Base-by-base conservation (phyloP, 768 basidiomycete genomes). In the Imleria badia region DNA sequence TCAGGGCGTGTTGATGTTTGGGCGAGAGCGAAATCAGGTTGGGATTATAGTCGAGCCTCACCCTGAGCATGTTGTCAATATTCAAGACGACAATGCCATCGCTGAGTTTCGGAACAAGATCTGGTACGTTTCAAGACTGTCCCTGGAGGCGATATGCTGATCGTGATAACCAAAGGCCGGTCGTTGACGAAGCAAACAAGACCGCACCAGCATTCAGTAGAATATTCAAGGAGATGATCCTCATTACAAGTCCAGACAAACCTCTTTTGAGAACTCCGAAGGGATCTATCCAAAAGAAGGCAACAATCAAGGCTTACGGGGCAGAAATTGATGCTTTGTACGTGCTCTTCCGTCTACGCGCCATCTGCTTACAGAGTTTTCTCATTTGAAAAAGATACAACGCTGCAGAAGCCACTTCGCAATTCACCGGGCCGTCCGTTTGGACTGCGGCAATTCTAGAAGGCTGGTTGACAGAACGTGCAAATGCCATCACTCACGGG, bases 261-360 rank as follows among this genome's bases (percentile, higher is more conserved):
- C 36, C 36, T 7, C 17, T 81, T 7, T 62, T 68, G 15, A 69
- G 75, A 38, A 69, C 77, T 2, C 71, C 64, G 0, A 70, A 70
- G 39, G 68, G 64, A 22, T 66, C 60, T 4, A 53, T 63, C 14
- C 61, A 58, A 34, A 54, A 59, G 26, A 57, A 67, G 31, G 52
- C 41, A 1, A 52, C 55, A 0, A 13, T 67, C 11, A 59, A 62
- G 6, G 52, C 19, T 4, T 70, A 70, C 33, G 39, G 20, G 17
- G n/a, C 53, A 0, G 68, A 70, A 29, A 70, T 70, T 19, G 41
- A 59, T 39, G 54, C 22, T 0, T 26, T 67, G 45, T 69, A 65
- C 33, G 52, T 55, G 31, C 13, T 23, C n/a, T 23, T 15, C 26
- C 6, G 26, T 26, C 26, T 26, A 26, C 26, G 26, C 31, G 17